Conservation (phyloP, 2,329 filamentous ascomycete genomes). For the Pseudogymnoascus sp. region DNA sequence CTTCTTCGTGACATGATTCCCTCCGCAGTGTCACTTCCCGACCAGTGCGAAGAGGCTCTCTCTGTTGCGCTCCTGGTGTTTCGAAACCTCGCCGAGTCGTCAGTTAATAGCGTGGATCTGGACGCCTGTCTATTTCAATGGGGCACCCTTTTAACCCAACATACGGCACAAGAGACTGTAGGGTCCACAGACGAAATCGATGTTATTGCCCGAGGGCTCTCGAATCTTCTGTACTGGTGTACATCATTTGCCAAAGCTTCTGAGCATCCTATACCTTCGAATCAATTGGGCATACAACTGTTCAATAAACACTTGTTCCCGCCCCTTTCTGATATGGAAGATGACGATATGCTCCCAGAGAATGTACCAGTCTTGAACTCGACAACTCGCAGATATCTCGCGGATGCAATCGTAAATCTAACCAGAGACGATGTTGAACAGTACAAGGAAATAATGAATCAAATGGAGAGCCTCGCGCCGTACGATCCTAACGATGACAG, state of each 20-base stretch:
- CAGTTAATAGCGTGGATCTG: constrained; percentile 21
- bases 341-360: constrained; percentile 18
- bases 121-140: constrained; percentile 27
- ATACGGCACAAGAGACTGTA: constrained; percentile 37
- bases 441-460: constrained; percentile 46
- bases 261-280: constrained; percentile 14
- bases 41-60: constrained; percentile 33
- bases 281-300: constrained; percentile 41
- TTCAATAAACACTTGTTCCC: constrained; percentile 65
- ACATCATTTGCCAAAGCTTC: constrained; percentile 26
- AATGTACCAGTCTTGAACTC: constrained; percentile 45
- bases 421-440: constrained; percentile 46
- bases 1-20: constrained; percentile 26
- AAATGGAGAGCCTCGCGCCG: constrained; percentile 45
- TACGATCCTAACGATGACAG: constrained; percentile 40
- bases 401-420: constrained; percentile 53
- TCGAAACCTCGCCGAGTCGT: constrained; percentile 33
- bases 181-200: constrained; percentile 30
- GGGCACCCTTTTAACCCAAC: constrained; percentile 33
- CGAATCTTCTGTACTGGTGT: constrained; percentile 33
- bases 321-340: constrained; percentile 34
- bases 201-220: constrained; percentile 31
- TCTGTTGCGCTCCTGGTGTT: constrained; percentile 38
- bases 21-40: constrained; percentile 19
- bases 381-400: constrained; percentile 52